phyloP scores from a whole-genome alignment of 306 rosid species.

The Cucumis melo region DNA sequence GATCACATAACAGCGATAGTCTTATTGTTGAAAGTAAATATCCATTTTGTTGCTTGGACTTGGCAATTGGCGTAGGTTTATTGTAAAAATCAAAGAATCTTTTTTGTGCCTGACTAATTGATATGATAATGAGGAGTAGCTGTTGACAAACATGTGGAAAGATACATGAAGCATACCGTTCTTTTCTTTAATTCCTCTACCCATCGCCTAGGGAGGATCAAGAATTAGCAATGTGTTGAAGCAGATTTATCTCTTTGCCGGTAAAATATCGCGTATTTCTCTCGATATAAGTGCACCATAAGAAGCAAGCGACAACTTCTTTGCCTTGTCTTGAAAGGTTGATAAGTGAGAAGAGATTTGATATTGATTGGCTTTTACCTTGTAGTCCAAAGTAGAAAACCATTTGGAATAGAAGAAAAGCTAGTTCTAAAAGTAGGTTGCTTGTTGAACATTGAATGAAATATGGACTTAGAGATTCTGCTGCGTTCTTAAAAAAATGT shows the following conservation, averaged over 20 bases:
- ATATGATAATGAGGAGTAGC: neutral
- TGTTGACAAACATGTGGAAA: neutral
- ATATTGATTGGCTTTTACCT: neutral
- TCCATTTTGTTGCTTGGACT: neutral
- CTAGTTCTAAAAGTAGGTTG: neutral
- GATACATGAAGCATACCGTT: neutral
- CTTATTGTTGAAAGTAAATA: neutral
- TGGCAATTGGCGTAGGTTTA: neutral
- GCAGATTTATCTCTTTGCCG: neutral
- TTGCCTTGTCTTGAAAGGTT: neutral
- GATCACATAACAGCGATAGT: neutral
- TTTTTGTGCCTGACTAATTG: neutral
- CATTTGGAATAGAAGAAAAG: neutral
- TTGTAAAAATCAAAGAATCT: neutral
- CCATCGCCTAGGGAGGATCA: neutral
- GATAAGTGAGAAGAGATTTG: neutral
- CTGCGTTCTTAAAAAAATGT: neutral
- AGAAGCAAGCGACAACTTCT: neutral
- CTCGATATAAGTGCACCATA: neutral
- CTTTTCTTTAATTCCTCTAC: neutral
- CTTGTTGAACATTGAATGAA: neutral
- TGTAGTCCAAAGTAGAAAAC: neutral
- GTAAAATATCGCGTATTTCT: neutral
- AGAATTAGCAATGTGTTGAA: neutral
- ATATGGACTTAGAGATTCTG: neutral